phyloP scores from a whole-genome alignment of 495 filamentous ascomycete species.

The Astrothelium macrocarpum region DNA sequence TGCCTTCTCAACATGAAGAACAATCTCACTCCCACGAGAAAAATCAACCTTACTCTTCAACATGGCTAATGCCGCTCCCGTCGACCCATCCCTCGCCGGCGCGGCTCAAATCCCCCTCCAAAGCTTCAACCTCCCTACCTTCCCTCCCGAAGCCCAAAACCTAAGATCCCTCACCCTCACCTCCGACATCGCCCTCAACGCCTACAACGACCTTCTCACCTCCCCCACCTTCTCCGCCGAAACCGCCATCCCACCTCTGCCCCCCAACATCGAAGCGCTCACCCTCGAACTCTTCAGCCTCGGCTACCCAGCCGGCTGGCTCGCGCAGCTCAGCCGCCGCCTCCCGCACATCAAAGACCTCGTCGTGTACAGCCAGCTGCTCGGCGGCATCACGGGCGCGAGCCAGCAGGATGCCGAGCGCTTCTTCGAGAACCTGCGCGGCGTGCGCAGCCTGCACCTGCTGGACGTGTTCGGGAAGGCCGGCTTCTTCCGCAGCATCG shows the following conservation, averaged over 20 bases:
- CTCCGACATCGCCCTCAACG: conserved; percentile 29
- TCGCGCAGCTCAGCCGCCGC: conserved; percentile 21
- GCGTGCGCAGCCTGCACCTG: conserved; percentile 32
- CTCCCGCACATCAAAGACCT: conserved; percentile 30
- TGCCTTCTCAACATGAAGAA: background rate
- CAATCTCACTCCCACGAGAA: background rate
- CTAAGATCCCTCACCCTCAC: conserved; percentile 30
- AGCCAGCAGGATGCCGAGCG: conserved; percentile 26
- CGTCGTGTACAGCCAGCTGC: conserved; percentile 32
- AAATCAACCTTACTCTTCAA: background rate
- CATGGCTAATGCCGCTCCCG: conserved; percentile 16
- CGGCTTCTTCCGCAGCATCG: conserved; percentile 23
- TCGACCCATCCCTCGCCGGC: conserved; percentile 20
- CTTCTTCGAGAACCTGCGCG: conserved; percentile 24
- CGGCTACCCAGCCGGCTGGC: conserved; percentile 35
- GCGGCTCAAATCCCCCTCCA: conserved; percentile 31
- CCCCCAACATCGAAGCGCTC: conserved; percentile 25
- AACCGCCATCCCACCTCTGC: conserved; percentile 16
- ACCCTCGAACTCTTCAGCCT: conserved; percentile 38
- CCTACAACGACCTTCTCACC: conserved; percentile 24
- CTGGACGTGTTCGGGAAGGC: conserved; percentile 34
- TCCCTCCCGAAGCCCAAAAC: conserved; percentile 22
- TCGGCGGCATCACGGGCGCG: conserved; percentile 30
- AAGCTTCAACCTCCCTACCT: conserved; percentile 25
- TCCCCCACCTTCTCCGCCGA: conserved; percentile 4